Evolutionary conservation across 805 yeast species (phyloP).

Genomic region (Komagataella populi): DNA sequence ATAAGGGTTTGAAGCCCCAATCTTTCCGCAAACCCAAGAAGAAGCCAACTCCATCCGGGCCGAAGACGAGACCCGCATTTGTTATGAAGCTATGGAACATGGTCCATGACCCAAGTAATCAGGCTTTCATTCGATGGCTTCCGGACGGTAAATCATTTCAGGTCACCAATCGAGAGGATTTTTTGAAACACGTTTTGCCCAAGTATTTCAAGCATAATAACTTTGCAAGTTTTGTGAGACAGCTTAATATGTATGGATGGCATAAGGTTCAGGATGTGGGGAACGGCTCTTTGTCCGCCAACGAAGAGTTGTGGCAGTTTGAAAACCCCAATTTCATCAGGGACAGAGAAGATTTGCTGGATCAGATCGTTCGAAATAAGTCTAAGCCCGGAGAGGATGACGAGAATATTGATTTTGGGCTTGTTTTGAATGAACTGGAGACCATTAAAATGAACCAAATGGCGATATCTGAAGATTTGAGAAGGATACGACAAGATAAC

Average conservation of each 20-base stretch:
- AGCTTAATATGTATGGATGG: conserved; percentile 98
- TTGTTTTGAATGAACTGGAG: conserved; percentile 60
- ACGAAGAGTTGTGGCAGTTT: conserved; percentile 84
- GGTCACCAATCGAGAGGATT: conserved; percentile 71
- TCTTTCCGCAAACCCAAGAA: conserved; percentile 5
- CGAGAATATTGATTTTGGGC: conserved; percentile 30
- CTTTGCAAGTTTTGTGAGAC: conserved; percentile 92
- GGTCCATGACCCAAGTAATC: conserved; percentile 73
- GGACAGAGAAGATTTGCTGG: conserved; percentile 75
- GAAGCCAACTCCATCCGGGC: conserved; percentile 6
- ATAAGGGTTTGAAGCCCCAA: neutral
- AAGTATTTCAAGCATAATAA: conserved; percentile 90
- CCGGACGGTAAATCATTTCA: conserved; percentile 77
- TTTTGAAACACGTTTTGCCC: conserved; percentile 77
- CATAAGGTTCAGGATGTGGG: conserved; percentile 92
- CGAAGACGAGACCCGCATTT: conserved; percentile 73
- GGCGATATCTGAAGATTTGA: conserved; percentile 71
- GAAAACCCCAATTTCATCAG: conserved; percentile 66
- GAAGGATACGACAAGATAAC: conserved; percentile 76
- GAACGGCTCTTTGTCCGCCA: conserved; percentile 50
- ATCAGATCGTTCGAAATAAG: conserved; percentile 69
- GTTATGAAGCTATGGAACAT: conserved; percentile 90
- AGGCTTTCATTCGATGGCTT: conserved; percentile 69
- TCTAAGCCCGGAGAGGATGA: conserved; percentile 28
- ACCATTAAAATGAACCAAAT: conserved; percentile 64